Percentiles rank a stretch among this genome's conserved stretches.
phyloP scores from a whole-genome alignment of 768 basidiomycete species.

The Xerocomellus chrysenteron region DNA sequence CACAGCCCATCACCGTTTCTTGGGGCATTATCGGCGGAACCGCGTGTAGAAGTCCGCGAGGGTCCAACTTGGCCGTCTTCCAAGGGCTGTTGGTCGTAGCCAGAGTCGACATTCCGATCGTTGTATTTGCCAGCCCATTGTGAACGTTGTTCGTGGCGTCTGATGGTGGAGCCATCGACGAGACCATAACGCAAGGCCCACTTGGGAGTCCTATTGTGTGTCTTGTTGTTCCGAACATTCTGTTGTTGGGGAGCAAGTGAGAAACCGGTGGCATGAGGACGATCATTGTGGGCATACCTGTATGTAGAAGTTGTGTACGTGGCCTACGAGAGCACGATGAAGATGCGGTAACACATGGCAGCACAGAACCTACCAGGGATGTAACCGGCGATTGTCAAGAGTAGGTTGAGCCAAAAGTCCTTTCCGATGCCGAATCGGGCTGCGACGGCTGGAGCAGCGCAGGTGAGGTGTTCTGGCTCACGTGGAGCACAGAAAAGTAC shows the following conservation, averaged over 20 bases:
- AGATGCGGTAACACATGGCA: neutral
- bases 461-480: neutral
- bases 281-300: conserved; percentile 47
- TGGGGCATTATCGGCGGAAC: conserved; percentile 5
- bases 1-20: conserved; percentile 57
- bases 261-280: neutral
- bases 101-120: conserved; percentile 70
- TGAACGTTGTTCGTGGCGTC: conserved; percentile 74
- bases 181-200: conserved; percentile 92
- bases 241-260: conserved; percentile 32
- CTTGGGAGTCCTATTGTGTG: conserved; percentile 87
- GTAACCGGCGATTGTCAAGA: conserved; percentile 89
- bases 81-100: conserved; percentile 65
- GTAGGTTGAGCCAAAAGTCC: conserved; percentile 89
- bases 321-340: conserved; percentile 47
- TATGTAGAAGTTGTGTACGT: conserved; percentile 92
- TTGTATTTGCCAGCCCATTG: conserved; percentile 89
- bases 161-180: conserved; percentile 74
- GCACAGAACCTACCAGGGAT: conserved; percentile 61
- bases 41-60: conserved; percentile 8
- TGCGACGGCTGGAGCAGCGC: conserved; percentile 70
- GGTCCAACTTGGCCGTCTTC: conserved; percentile 75
- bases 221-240: conserved; percentile 97
- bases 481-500: conserved; percentile 13
- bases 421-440: conserved; percentile 87